A percentile compares a stretch with the other conserved stretches of the same genome.
phyloP scores from a whole-genome alignment of 495 filamentous ascomycete species.

The Daldinia caldariorum region DNA sequence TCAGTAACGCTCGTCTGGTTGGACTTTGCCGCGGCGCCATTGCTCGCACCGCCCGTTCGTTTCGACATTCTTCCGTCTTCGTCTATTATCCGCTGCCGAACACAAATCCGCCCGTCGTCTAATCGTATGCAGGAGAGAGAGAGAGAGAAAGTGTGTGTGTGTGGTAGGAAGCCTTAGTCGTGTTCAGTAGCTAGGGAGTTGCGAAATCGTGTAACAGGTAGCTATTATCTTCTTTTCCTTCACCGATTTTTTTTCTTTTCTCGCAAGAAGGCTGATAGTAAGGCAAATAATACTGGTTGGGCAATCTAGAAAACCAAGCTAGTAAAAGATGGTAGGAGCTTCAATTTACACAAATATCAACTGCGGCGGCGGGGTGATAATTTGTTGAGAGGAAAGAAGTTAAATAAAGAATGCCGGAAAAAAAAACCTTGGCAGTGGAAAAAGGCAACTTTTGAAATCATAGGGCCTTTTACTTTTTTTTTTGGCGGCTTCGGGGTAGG shows the following conservation, averaged over 20 bases:
- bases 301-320: neutral
- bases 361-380: neutral
- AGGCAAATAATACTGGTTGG: neutral
- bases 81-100: neutral
- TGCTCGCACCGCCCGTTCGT: constrained; percentile 54
- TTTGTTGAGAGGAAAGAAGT: neutral
- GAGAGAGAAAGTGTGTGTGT: no score
- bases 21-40: constrained; percentile 52
- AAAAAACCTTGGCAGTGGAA: neutral
- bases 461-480: constrained; percentile 14
- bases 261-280: neutral
- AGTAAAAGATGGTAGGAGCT: neutral
- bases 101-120: constrained; percentile 3
- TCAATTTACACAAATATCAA: neutral
- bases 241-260: neutral
- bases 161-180: neutral
- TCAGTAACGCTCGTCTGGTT: constrained; percentile 32
- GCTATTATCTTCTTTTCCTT: neutral
- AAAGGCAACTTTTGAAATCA: constrained; percentile 2
- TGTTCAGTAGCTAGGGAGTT: neutral
- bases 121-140: no score
- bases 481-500: constrained; percentile 25
- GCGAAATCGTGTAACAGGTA: neutral
- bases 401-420: neutral
- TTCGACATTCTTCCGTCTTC: constrained; percentile 56